Conservation (phyloP, 2,329 filamentous ascomycete species). For the Acarospora socialis region DNA sequence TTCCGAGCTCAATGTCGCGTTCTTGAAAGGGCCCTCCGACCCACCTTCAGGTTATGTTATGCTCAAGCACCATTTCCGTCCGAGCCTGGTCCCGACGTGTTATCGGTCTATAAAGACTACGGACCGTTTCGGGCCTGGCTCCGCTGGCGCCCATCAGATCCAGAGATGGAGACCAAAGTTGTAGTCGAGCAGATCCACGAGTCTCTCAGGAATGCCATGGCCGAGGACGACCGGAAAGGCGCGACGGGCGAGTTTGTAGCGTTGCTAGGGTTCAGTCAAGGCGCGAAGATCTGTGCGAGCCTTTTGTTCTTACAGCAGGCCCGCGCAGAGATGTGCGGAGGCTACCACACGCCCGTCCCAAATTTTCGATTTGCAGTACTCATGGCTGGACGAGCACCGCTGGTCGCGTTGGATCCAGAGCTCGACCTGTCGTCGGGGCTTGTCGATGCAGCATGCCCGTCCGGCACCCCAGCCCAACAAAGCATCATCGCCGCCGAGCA, state of each 20-base stretch:
- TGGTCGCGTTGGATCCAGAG: conserved; percentile 30
- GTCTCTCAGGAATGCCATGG: conserved; percentile 34
- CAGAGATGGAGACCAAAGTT: conserved; percentile 34
- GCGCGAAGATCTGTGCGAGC: conserved; percentile 47
- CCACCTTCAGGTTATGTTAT: conserved; percentile 56
- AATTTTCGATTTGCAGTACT: conserved; percentile 47
- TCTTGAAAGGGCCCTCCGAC: conserved; percentile 34
- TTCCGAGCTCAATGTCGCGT: conserved; percentile 55
- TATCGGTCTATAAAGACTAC: conserved; percentile 48
- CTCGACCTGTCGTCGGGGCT: conserved; percentile 8
- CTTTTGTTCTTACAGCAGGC: conserved; percentile 49
- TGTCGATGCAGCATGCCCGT: conserved; percentile 4
- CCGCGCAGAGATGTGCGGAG: conserved; percentile 26
- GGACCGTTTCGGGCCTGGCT: conserved; percentile 54
- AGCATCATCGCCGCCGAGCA: conserved; percentile 25
- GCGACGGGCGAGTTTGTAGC: conserved; percentile 45
- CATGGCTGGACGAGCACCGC: conserved; percentile 46
- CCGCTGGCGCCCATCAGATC: conserved; percentile 46
- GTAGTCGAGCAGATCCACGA: conserved; percentile 29
- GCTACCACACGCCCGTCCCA: conserved; percentile 17
- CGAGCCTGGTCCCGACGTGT: conserved; percentile 46
- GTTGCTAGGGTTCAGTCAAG: conserved; percentile 53
- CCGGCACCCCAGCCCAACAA: conserved; percentile 13
- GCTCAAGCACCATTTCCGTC: conserved; percentile 55
- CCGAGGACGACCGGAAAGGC: conserved; percentile 34